Conservation (phyloP, 805 yeast genomes). For the Teunomyces lycoperdinae region DNA sequence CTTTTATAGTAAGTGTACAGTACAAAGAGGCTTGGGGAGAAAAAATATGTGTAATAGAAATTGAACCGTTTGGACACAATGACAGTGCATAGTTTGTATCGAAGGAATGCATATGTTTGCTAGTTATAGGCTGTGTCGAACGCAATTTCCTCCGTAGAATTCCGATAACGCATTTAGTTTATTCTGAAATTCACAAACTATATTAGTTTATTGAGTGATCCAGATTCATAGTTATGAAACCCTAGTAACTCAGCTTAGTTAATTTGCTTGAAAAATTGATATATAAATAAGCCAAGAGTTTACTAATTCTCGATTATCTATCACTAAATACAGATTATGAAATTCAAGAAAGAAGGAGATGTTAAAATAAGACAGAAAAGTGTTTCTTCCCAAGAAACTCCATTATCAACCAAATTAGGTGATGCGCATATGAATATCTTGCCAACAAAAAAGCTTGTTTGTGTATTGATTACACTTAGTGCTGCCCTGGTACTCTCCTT, state of each 20-base stretch:
- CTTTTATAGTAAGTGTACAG: not conserved
- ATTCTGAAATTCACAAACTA: not conserved
- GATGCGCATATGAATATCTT: conserved; percentile 43
- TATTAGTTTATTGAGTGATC: not conserved
- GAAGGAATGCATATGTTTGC: not conserved
- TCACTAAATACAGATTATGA: not conserved
- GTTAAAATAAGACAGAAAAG: not conserved
- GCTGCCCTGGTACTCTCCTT: conserved; percentile 41
- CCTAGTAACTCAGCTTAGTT: not conserved
- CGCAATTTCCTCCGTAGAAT: not conserved
- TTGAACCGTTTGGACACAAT: not conserved
- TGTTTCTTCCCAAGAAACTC: not conserved
- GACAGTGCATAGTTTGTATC: too few relatives aligned
- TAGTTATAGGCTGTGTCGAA: not conserved
- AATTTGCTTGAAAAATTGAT: not conserved
- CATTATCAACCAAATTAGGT: conserved; percentile 19
- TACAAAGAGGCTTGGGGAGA: not conserved
- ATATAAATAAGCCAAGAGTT: not conserved
- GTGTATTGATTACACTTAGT: conserved; percentile 37
- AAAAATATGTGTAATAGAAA: not conserved
- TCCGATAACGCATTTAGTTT: not conserved
- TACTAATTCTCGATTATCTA: too few relatives aligned
- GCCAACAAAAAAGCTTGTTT: conserved; percentile 34
- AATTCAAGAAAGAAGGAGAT: not conserved
- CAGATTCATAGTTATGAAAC: not conserved